These are phyloP conservation scores for Teratosphaeria destructans DNA, from an alignment of 2,329 filamentous ascomycete genomes.

Conservation along the genomic window DNA sequence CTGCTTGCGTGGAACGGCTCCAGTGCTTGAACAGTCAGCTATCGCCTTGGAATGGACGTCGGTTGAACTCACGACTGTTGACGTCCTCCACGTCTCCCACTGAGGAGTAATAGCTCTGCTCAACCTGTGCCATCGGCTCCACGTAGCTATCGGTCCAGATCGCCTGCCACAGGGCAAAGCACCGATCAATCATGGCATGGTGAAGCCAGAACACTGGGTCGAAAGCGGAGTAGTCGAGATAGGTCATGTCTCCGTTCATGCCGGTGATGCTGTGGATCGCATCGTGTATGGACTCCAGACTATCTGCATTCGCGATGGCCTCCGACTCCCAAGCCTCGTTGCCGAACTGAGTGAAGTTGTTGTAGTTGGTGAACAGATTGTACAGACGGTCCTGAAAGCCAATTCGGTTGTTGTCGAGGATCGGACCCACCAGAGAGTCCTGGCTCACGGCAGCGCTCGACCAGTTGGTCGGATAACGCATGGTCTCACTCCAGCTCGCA, in stretches of 20 bases:
- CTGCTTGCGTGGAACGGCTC: conserved; percentile 54
- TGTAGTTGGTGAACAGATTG: conserved; percentile 56
- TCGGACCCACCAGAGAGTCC: conserved; percentile 45
- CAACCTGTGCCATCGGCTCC: conserved; percentile 40
- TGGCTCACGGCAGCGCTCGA: conserved; percentile 43
- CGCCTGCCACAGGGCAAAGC: conserved; percentile 68
- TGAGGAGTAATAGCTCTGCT: conserved; percentile 51
- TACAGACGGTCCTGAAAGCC: conserved; percentile 53
- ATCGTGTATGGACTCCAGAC: conserved; percentile 41
- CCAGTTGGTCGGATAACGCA: conserved; percentile 43
- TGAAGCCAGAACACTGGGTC: conserved; percentile 74
- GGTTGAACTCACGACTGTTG: conserved; percentile 9
- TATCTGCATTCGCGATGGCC: conserved; percentile 46
- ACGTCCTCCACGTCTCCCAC: conserved; percentile 36
- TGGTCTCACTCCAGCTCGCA: conserved; percentile 49
- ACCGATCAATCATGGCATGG: conserved; percentile 62
- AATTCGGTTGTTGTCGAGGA: conserved; percentile 43
- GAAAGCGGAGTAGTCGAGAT: conserved; percentile 62
- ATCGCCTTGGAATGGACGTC: neutral
- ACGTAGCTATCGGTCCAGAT: conserved; percentile 61
- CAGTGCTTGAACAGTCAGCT: conserved; percentile 32
- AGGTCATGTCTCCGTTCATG: conserved; percentile 56
- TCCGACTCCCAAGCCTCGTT: conserved; percentile 48
- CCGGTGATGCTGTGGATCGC: conserved; percentile 45
- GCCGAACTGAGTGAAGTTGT: conserved; percentile 53